A percentile compares a stretch with the other conserved stretches of the same genome.
Conservation (phyloP, 805 yeast genomes). For the Soucietia sequanensis region DNA sequence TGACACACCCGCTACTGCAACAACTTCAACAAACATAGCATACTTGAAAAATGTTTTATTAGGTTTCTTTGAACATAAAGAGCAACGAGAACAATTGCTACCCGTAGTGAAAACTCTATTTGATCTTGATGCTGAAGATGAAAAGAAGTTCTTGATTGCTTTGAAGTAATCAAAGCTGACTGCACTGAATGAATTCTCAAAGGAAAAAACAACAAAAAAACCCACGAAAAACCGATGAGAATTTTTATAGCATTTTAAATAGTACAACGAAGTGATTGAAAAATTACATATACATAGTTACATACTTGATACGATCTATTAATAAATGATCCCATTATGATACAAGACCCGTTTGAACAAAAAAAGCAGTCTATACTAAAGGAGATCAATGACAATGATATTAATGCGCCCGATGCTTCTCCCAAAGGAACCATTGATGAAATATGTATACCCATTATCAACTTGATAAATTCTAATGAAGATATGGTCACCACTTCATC, state of each 20-base stretch:
- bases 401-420: slow-evolving; percentile 58
- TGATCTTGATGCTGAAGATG: slow-evolving; percentile 68
- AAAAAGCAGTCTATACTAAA: slow-evolving; percentile 54
- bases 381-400: slow-evolving; percentile 48
- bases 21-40: slow-evolving; percentile 41
- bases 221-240: slow-evolving; percentile 49
- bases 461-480: slow-evolving; percentile 57
- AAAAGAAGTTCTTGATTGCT: slow-evolving; percentile 64
- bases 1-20: slow-evolving; percentile 11
- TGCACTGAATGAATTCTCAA: no score
- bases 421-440: slow-evolving; percentile 88
- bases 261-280: slow-evolving; percentile 83
- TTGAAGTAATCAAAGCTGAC: slow-evolving; percentile 42
- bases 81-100: slow-evolving; percentile 79
- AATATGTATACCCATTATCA: slow-evolving; percentile 68
- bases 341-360: slow-evolving; percentile 62
- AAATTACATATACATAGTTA: slow-evolving; percentile 63
- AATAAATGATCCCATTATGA: no score
- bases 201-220: slow-evolving; percentile 63
- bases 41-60: slow-evolving; percentile 87
- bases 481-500: slow-evolving; percentile 85
- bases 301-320: no score
- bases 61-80: slow-evolving; percentile 88
- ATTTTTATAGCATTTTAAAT: slow-evolving; percentile 47
- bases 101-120: slow-evolving; percentile 83